Conservation (phyloP, 2,329 filamentous ascomycete genomes). For the Monosporascus ibericus region DNA sequence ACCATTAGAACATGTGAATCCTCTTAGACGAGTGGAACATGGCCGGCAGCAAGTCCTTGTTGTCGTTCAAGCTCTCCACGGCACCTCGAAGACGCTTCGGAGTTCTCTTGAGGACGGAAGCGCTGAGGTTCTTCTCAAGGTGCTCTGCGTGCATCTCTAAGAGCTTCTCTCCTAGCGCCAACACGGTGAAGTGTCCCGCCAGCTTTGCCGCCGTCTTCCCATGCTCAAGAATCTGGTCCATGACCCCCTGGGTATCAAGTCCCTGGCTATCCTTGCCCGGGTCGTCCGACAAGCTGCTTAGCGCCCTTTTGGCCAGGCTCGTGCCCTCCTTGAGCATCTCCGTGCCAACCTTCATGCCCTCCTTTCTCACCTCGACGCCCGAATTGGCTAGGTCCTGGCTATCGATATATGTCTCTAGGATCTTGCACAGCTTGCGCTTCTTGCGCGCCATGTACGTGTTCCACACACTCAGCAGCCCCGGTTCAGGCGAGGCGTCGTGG, state of each 20-base stretch:
- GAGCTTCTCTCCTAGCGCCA: slow-evolving; percentile 18
- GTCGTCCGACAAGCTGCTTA: too few species aligned
- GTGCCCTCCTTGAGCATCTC: not conserved
- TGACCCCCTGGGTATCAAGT: slow-evolving; percentile 4
- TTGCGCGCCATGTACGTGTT: slow-evolving; percentile 23
- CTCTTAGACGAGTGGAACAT: slow-evolving; percentile 26
- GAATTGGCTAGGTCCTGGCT: slow-evolving; percentile 12
- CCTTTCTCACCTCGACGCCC: slow-evolving; percentile 7
- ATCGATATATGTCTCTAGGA: slow-evolving; percentile 16
- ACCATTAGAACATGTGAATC: slow-evolving; percentile 25
- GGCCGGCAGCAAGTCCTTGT: slow-evolving; percentile 23
- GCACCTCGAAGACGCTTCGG: slow-evolving; percentile 22
- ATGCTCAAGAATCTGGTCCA: slow-evolving; percentile 9
- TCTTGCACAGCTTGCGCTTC: slow-evolving; percentile 22
- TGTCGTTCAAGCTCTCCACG: slow-evolving; percentile 26
- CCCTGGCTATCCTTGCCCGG: not conserved
- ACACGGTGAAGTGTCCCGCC: slow-evolving; percentile 2
- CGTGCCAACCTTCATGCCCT: not conserved
- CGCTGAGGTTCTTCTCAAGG: slow-evolving; percentile 20
- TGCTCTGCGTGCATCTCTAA: slow-evolving; percentile 19
- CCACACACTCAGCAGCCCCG: slow-evolving; percentile 20
- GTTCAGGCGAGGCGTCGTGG: slow-evolving; percentile 21
- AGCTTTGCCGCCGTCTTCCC: slow-evolving; percentile 12
- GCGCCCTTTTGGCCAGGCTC: too few species aligned
- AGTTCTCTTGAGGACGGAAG: slow-evolving; percentile 22